Evolutionary conservation across 106 monocot genomes (phyloP).

Genomic region (Iris macrosiphon): DNA sequence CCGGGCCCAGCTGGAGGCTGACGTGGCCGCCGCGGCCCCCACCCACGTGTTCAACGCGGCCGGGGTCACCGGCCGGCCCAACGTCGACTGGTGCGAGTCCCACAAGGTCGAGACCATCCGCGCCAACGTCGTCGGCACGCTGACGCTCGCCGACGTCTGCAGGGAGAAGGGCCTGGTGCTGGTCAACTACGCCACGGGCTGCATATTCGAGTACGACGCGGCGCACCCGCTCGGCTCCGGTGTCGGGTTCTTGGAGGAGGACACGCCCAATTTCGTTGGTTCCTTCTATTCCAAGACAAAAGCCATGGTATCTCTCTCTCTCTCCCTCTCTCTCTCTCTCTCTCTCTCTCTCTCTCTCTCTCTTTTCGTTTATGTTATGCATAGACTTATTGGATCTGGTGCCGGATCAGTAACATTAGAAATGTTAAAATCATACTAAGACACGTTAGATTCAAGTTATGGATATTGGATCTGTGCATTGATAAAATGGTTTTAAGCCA

Average conservation of each 20-base stretch:
- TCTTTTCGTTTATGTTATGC: not conserved
- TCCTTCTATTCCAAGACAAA: conserved; percentile 73
- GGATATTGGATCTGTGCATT: too few species aligned
- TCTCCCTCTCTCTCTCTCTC: not conserved
- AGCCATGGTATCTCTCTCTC: conserved; percentile 39
- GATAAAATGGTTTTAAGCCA: too few species aligned
- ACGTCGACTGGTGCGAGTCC: conserved; percentile 89
- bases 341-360: not conserved
- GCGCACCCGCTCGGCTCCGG: conserved; percentile 36
- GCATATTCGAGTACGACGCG: conserved; percentile 58
- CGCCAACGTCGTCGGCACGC: conserved; percentile 48
- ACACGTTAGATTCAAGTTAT: too few species aligned
- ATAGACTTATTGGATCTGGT: not conserved
- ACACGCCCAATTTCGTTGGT: conserved; percentile 51
- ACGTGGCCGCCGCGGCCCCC: conserved; percentile 35
- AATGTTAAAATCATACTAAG: not conserved
- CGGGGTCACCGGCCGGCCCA: conserved; percentile 74
- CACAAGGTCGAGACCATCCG: conserved; percentile 62
- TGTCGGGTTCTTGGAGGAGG: conserved; percentile 55
- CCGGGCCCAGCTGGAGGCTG: conserved; percentile 33
- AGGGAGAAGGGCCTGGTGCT: conserved; percentile 34
- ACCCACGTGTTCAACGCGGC: conserved; percentile 85
- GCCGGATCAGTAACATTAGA: not conserved
- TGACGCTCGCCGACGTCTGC: conserved; percentile 57
- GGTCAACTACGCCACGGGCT: conserved; percentile 55